Base-by-base conservation (phyloP, 2,329 filamentous ascomycete species). In the Falciphora oryzae region DNA sequence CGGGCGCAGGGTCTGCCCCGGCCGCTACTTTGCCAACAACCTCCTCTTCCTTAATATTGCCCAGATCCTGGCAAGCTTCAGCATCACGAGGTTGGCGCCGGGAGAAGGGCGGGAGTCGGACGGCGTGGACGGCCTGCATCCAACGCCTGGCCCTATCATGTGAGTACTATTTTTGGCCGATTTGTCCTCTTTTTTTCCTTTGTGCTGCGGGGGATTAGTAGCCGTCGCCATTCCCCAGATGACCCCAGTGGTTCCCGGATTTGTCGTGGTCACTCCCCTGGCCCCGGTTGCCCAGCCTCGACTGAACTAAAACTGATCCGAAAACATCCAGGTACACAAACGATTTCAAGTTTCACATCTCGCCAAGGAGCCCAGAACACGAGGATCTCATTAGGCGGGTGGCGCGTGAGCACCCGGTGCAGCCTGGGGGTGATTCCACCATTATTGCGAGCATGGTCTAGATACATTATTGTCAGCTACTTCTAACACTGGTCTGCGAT, bases 11-110 rank as follows among this genome's bases (percentile, higher is more conserved):
- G 73, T 77, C 3, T 82, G 80, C 64, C 74, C 75, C 25, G 80
- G 80, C 2, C 74, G 78, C 57, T 71, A 75, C 38, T 71, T 84
- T 22, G 82, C 81, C 0, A 79, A 83, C 68, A 78, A 81, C 65
- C 79, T 80, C 25, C 77, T 82, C 0, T 81, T 71, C 3, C 73
- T 75, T 35, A 66, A 70, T 2, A 57, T 74, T 27, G 78, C 80
- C 66, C 76, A 66, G 11, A 66, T 74, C 35, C 63, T 75, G 7
- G 71, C 73, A 0, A 73, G 70, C 1, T 62, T 71, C 32, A 68
- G 74, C 25, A 67, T 75, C 14, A n/a, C 22, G 7, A 27, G 35
- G 27, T 13, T 53, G 44, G 2, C 44, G 3, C 4, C 8, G 18
- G 44, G 44, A 10, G 44, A 53, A n/a, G 44, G 22, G 44, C 44